These are phyloP conservation scores for Penicillium longicatenatum DNA, from an alignment of 495 filamentous ascomycete genomes.

Conservation along the genomic window DNA sequence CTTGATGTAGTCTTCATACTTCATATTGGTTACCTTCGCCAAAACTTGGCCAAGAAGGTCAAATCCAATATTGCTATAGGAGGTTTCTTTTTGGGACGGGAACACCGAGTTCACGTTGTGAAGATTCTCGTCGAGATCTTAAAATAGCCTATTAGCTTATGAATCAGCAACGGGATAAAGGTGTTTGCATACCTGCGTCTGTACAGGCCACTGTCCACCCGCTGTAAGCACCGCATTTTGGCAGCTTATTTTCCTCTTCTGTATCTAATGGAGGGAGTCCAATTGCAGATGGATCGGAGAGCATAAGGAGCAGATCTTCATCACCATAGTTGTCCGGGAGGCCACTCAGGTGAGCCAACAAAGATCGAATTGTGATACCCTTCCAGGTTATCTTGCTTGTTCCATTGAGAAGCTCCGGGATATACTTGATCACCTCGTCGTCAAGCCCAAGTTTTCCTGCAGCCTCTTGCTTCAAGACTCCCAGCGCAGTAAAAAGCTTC, in stretches of 20 bases:
- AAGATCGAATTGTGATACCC: constrained; percentile 8
- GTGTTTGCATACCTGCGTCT: constrained; percentile 2
- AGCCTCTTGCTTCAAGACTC: constrained; percentile 8
- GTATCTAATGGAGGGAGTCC: constrained; percentile 2
- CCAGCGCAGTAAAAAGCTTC: constrained; percentile 10
- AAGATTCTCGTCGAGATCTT: constrained; percentile 4
- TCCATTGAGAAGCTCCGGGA: neutral
- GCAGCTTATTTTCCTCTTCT: neutral
- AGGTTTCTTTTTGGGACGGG: constrained; percentile 8
- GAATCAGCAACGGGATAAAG: neutral
- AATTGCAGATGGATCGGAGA: constrained; percentile 8
- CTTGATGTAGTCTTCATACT: constrained; percentile 13
- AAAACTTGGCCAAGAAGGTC: constrained; percentile 10
- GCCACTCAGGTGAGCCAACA: constrained; percentile 6
- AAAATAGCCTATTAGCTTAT: neutral
- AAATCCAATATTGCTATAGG: constrained; percentile 12
- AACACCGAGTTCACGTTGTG: constrained; percentile 2
- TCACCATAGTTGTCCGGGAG: constrained; percentile 10
- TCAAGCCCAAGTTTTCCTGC: constrained; percentile 5
- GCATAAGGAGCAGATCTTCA: constrained; percentile 4
- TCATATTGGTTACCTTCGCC: constrained; percentile 9
- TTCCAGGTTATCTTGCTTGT: constrained; percentile 6
- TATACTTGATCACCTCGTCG: constrained; percentile 11
- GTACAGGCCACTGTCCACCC: constrained; percentile 3
- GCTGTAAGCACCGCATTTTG: constrained; percentile 8